phyloP scores from a whole-genome alignment of 2,329 filamentous ascomycete genomes.

The Colletotrichum neosansevieriae region DNA sequence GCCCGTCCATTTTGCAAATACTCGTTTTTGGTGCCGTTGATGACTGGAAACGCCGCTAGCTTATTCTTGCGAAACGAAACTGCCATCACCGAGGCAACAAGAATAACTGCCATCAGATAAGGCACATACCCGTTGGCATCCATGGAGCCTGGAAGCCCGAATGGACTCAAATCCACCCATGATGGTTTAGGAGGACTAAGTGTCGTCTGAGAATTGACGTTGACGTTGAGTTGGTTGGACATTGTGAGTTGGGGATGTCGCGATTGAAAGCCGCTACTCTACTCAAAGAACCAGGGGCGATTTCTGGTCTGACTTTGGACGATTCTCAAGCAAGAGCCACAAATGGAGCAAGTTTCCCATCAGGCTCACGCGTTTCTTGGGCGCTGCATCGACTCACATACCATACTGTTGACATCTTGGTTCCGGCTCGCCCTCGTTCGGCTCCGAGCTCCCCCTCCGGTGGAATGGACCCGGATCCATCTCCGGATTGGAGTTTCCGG shows the following conservation, averaged over 20 bases:
- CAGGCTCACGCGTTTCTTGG: background rate
- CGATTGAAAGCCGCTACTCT: background rate
- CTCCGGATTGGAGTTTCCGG: background rate
- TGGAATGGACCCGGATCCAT: background rate
- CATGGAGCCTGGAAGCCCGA: slow-evolving; percentile 7
- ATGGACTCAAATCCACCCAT: slow-evolving; percentile 16
- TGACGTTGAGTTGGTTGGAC: slow-evolving; percentile 21
- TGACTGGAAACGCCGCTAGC: slow-evolving; percentile 7
- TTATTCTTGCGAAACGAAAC: slow-evolving; percentile 6
- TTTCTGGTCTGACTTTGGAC: too few relatives aligned
- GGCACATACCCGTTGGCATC: background rate
- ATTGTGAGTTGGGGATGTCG: background rate
- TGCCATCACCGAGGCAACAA: slow-evolving; percentile 1
- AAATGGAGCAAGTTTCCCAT: too few relatives aligned
- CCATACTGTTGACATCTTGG: too few relatives aligned
- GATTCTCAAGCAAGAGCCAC: too few relatives aligned
- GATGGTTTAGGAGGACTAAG: slow-evolving; percentile 10
- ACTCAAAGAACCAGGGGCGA: background rate
- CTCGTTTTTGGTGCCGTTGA: slow-evolving; percentile 28
- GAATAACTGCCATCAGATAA: slow-evolving; percentile 11
- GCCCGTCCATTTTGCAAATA: slow-evolving; percentile 13
- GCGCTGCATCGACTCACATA: background rate
- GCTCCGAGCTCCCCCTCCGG: background rate
- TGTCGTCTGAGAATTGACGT: background rate
- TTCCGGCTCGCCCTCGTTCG: background rate